Percentiles rank a stretch among this genome's conserved stretches.
phyloP scores from a whole-genome alignment of 129 eudicot species.

The Ambrosia artemisiifolia region DNA sequence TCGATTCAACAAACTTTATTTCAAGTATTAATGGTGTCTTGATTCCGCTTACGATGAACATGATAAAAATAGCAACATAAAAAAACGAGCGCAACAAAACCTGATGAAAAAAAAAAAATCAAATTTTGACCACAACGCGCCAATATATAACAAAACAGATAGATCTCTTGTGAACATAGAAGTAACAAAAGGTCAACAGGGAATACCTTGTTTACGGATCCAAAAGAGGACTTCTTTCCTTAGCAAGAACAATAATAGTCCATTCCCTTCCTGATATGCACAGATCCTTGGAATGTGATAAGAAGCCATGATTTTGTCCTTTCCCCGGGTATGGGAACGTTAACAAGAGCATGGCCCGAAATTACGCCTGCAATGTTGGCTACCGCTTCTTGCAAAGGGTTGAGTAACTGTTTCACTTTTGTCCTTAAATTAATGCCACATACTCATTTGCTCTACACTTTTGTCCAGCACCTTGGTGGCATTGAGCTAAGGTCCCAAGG shows the following conservation, averaged over 20 bases:
- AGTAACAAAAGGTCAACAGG: not conserved
- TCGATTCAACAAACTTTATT: not conserved
- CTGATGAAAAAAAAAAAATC: not conserved
- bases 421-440: not conserved
- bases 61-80: not conserved
- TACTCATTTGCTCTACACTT: not conserved
- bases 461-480: too few relatives aligned
- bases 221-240: constrained; percentile 1
- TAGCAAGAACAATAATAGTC: not conserved
- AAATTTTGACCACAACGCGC: not conserved
- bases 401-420: not conserved
- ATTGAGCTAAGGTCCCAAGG: too few relatives aligned
- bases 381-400: not conserved
- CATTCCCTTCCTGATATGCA: not conserved
- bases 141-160: not conserved
- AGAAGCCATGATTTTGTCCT: not conserved
- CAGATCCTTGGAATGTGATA: not conserved
- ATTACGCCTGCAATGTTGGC: not conserved
- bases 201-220: not conserved
- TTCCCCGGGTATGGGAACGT: not conserved
- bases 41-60: not conserved
- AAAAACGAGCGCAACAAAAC: not conserved
- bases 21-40: not conserved
- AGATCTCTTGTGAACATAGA: not conserved
- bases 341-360: not conserved